Base-by-base conservation (phyloP, 768 basidiomycete species). In the Multifurca ochricompacta region DNA sequence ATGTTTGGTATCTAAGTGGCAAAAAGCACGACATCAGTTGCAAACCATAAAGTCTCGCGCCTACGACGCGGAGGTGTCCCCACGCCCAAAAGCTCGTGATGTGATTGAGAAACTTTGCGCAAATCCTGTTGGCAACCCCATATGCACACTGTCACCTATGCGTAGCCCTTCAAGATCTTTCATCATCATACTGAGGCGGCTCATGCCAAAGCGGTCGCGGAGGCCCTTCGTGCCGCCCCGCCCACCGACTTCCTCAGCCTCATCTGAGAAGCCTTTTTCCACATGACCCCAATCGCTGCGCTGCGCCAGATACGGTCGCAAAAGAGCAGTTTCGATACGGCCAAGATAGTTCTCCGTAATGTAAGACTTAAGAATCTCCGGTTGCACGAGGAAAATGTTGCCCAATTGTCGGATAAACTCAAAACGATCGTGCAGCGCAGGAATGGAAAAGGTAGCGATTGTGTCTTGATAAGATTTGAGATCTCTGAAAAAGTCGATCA, bases 391-490 rank as follows among this genome's bases (percentile, higher is more conserved):
- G 77, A 97, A 99, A 59, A 94, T 79, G 65, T 98, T 95, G 61
- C 95, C 96, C 4, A 99, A 82, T 68, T 98, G 94, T 36, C 94
- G 86, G 59, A 98, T 85, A 73, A 98, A 97, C 67, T 98, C 96
- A 72, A 95, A 99, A 21, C 95, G 91, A 67, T 98, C 94, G 60
- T 85, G 81, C 7, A 99, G 76, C 6, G 87, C 77, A 10, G 90
- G 81, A 39, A 96, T 83, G 28, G 77, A 76, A 71, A 95, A 97
- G n/a, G 78, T 81, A 58, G 77, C 73, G 60, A 96, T 81, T 2
- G 80, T 80, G 62, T 98, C 96, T 73, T 98, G 96, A 65, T 99
- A 99, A 19, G 87, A 83, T 61, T 94, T 96, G 62, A 99, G 80
- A 66, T 99, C 96, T 71, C 94, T 97, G 66, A 37, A 47, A 43